Evolutionary conservation across 2,329 filamentous ascomycete species (phyloP), one percentile per base, ranked within the genome.

Genomic region (Fonsecaea monophora): DNA sequence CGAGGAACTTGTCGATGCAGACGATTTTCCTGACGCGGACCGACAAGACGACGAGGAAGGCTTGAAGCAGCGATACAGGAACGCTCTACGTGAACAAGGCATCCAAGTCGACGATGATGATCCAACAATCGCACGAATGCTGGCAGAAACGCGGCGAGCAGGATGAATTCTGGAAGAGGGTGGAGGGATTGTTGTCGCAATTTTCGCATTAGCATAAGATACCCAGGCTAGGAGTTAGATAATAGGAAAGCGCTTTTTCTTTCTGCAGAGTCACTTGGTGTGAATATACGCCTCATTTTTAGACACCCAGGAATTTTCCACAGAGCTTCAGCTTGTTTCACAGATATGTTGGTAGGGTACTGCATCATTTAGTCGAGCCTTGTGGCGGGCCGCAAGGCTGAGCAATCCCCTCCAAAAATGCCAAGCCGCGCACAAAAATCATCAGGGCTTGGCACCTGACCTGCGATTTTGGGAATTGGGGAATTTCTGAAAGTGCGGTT

Each of bases 11-110:
- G 60, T 42, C 12, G 60, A 80, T 50, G 77, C 77, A 30, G 79
- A 85, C 57, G 85, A 81, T 48, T 78, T 79, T 60, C 80, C 81
- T 55, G 81, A 83, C 35, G 86, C 85, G 25, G 82, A 85, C n/a
- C 86, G 86, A 18, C 86, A 88, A 30, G 83, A 85, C 50, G 86
- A 88, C 66, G 80, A 87, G 70, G 84, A 87, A 68, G 85, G 89
- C 68, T 88, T 91, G 1, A 82, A 97, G 55, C 88, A 91, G 75
- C 82, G 92, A 70, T 98, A 97, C 76, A 85, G 91, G 75, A 86
- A 91, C 53, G 92, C 93, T 0, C 82, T 96, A 74, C 82, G 84
- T 42, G 86, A 87, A 12, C 86, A 86, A 25, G 78, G 77, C 53
- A 76, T 75, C 37, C 75, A 78, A 58, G 74, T 74, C 55, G 74